These are phyloP conservation scores for Artemisia tridentata DNA, from an alignment of 129 eudicot species.

Conservation along the genomic window DNA sequence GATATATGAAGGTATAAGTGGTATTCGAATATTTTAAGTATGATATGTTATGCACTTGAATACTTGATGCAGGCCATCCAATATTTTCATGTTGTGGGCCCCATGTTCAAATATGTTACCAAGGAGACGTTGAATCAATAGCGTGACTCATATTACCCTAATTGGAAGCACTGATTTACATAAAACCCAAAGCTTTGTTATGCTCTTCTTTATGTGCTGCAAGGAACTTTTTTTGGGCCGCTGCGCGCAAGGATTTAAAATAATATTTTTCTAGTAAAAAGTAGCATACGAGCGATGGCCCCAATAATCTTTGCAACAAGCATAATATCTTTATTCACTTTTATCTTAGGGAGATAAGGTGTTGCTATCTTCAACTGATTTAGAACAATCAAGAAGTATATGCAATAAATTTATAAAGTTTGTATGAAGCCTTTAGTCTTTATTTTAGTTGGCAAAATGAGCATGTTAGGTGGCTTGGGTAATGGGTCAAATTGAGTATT, in stretches of 20 bases:
- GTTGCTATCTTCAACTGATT: not conserved
- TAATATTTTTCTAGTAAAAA: no score
- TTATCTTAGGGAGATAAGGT: constrained; percentile 1
- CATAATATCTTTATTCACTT: not conserved
- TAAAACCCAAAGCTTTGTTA: no score
- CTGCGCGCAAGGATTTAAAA: no score
- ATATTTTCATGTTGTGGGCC: not conserved
- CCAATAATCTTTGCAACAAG: not conserved
- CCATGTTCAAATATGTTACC: not conserved
- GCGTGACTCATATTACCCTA: no score
- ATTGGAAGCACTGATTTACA: no score
- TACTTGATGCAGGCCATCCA: not conserved
- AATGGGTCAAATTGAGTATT: not conserved
- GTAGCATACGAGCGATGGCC: not conserved
- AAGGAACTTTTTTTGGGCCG: no score
- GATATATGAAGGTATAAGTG: not conserved
- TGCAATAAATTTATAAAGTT: not conserved
- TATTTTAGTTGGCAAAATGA: no score
- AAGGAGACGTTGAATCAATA: not conserved
- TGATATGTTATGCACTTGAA: not conserved
- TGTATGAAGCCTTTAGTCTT: no score
- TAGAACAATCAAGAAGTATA: constrained; percentile 6
- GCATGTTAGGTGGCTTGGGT: not conserved
- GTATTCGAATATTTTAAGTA: not conserved
- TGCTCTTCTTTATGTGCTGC: no score